Base-by-base conservation (phyloP, 2,329 filamentous ascomycete species). In the Cytospora leucostoma region DNA sequence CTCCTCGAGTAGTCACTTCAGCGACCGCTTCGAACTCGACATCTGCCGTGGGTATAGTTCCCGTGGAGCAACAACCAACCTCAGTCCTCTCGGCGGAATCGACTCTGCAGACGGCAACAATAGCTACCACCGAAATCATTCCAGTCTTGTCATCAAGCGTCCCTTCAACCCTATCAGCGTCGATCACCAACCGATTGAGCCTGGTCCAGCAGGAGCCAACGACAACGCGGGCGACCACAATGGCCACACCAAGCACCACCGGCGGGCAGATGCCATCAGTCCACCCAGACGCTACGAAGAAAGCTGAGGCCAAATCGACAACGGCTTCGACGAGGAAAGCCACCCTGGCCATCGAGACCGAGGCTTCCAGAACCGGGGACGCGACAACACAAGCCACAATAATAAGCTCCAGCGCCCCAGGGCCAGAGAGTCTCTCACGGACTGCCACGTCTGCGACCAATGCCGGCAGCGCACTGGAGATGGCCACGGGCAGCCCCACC, bases 61-160 rank as follows among this genome's bases (percentile, higher is more conserved):
- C 50, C 37, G 60, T 51, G 60, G 54, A 27, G 8, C 54, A 62
- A 33, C 54, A 62, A 33, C 7, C 32, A 35, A 62, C 60, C 15
- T 38, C 32, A 34, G 7, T n/a, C 27, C 47, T 56, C 11, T 38
- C 61, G 11, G 38, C 8, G 34, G 50, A 50, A 57, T 32, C 59
- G 15, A 40, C 27, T 11, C 54, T 54, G 40, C 54, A 58, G 55
- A 27, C 38, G 10, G 49, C 52, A 7, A 37, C n/a, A 21, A 47
- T n/a, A 47, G 17, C 54, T 19, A 13, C 32, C 4, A n/a, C 47
- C 40, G 47, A 54, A 17, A 50, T 35, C 5, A 38, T 57, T 34
- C 6, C 54, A n/a, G 3, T 13, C 10, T 35, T 59, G 1, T 21
- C 52, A 4, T 34, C 37, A 11, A 61, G 6, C 58, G 34, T 27